These are phyloP conservation scores for Auriculariales sp. DNA, from an alignment of 768 basidiomycete genomes.

Conservation along the genomic window DNA sequence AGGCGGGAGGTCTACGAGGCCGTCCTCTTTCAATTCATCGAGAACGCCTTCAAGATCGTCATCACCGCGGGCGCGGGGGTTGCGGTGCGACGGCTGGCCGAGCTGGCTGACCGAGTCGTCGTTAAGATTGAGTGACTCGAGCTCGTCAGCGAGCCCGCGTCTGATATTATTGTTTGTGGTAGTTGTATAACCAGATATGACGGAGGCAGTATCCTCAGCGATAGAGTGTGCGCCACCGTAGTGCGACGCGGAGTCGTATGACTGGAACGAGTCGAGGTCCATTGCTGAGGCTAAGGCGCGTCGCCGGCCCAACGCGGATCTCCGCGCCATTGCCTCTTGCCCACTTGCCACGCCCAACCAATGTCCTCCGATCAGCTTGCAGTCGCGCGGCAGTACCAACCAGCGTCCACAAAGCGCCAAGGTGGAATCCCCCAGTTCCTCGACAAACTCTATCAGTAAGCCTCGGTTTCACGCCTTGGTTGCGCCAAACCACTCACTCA, in stretches of 20 bases:
- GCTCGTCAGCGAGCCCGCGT: conserved; percentile 5
- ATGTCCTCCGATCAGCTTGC: conserved; percentile 44
- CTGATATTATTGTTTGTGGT: conserved; percentile 7
- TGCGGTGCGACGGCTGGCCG: conserved; percentile 3
- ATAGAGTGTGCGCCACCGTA: conserved; percentile 10
- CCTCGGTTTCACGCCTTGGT: conserved; percentile 12
- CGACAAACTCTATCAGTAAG: conserved; percentile 85
- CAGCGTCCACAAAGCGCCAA: conserved; percentile 30
- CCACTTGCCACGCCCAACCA: background rate
- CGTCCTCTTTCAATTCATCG: conserved; percentile 79
- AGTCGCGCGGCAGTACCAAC: conserved; percentile 32
- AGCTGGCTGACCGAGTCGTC: conserved; percentile 1
- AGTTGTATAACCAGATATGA: conserved; percentile 14
- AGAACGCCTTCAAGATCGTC: conserved; percentile 85
- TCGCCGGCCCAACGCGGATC: no score
- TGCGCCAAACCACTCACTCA: conserved; percentile 6
- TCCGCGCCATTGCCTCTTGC: background rate
- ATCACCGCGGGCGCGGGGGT: conserved; percentile 28
- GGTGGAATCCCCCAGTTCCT: conserved; percentile 67
- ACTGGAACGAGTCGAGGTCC: conserved; percentile 8
- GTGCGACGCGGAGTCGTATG: conserved; percentile 11
- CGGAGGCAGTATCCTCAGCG: conserved; percentile 13
- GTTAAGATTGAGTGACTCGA: conserved; percentile 10
- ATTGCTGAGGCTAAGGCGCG: no score
- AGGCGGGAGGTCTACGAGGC: conserved; percentile 62